Evolutionary conservation across 768 basidiomycete genomes (phyloP), one percentile per base, ranked within the genome.

Genomic region (Hericium erinaceus): DNA sequence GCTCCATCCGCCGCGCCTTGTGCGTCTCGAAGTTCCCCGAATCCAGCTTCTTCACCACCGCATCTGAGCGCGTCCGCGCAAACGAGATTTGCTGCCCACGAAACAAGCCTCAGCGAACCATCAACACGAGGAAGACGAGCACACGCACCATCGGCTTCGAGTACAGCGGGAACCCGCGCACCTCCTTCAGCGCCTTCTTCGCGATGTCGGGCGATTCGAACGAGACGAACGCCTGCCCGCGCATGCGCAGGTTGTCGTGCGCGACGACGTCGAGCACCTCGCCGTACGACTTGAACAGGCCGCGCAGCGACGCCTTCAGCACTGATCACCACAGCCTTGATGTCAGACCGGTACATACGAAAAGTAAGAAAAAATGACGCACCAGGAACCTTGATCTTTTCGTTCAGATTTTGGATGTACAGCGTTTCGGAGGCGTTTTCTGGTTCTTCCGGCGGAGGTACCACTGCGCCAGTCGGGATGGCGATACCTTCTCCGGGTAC

Each of bases 191-290:
- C 7, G 95, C 95, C 70, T 86, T 89, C 66, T 80, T 77, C 39
- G 97, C 97, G 57, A 81, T 80, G 58, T 98, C 92, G 54, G 84
- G 76, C 38, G 84, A 84, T 57, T 79, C 79, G 70, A 99, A 97
- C 39, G 91, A 92, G 39, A 99, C 92, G 68, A 99, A 99, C 3
- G 97, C 97, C 73, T 99, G 97, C 15, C 97, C 97, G 40, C 97
- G 81, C 97, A 99, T 99, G 40, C 97, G 85, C 59, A 99, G 73
- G 75, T 97, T 98, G 54, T 78, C 74, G 70, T 99, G 97, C 10
- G 95, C 94, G 18, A 94, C 89, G n/a, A 99, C 92, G 67, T 95
- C 92, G 26, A 98, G 73, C 16, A 99, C 89, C 60, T 90, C 86
- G 12, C 94, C 92, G 66, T 98, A 99, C 13, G 86, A 80, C 70